Base-by-base conservation (phyloP, 2,329 filamentous ascomycete species). In the Raffaelea deltoideospora region DNA sequence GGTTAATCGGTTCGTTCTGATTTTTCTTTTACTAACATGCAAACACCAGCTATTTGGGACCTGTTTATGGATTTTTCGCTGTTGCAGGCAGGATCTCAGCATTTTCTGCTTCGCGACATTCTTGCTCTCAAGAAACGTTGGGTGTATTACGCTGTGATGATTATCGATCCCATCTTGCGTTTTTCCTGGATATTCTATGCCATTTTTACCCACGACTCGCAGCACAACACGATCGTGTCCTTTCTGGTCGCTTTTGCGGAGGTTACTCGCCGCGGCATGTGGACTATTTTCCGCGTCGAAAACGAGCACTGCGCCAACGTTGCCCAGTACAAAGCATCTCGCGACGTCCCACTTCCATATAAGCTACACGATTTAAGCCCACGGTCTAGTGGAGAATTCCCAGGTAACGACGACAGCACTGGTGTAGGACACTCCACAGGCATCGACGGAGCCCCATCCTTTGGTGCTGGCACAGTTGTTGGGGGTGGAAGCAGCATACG, bases 291-390 rank as follows among this genome's bases (percentile, higher is more conserved):
- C 54, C 83, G 90, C 29, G 87, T 98, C 20, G 90, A 98, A 57
- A 98, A 98, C 55, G 90, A 98, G 50, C 90, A 98, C 58, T 94
- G 86, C 58, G 78, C 80, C 38, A 94, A 95, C 48, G 88, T 98
- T 3, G 72, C 76, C 15, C 76, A 84, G 46, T 92, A 92, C 67
- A 86, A 92, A 45, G 90, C 90, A 4, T 85, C 79, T 3, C 72
- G 88, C 38, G 87, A 95, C 49, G 72, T 93, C 0, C 85, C 85
- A 0, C 65, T 96, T 0, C 88, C 88, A 0, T 96, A 95, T 53
- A 67, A 73, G 34, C 59, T 76, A 33, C 64, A 71, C 39, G 63
- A 10, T 9, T 3, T 14, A 10, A 27, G 26, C 13, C 17, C 20
- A 3, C 27, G 5, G 13, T 4, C 27, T 4, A 31, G 27, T 20